These are phyloP conservation scores for Zygosaccharomyces bisporus DNA, from an alignment of 805 yeast species.

Conservation along the genomic window DNA sequence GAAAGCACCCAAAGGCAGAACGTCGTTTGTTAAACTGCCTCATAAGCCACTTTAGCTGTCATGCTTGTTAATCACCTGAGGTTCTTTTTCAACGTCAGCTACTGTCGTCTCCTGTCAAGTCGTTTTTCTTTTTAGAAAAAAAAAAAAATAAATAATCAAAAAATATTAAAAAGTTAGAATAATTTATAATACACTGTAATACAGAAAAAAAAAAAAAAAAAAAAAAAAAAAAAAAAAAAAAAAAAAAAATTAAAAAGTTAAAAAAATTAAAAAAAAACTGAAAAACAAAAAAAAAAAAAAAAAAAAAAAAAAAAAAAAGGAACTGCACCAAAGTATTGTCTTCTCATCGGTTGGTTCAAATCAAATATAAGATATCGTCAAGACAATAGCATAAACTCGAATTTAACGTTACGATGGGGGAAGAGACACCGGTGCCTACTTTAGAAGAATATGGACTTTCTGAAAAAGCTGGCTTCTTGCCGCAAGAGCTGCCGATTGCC, in stretches of 20 bases:
- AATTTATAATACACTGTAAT: background rate
- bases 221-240: too few relatives aligned
- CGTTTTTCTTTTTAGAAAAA: background rate
- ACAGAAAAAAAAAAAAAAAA: background rate
- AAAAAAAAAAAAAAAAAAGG: too few relatives aligned
- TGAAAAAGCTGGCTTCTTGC: conserved; percentile 72
- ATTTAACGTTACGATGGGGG: conserved; percentile 12
- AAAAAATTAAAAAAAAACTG: background rate
- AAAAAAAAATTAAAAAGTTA: too few relatives aligned
- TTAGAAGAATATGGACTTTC: conserved; percentile 69
- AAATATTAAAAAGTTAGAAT: background rate
- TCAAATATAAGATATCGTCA: background rate
- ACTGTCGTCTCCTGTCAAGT: background rate
- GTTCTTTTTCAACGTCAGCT: background rate
- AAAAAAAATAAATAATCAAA: background rate
- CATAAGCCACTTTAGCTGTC: background rate
- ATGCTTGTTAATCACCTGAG: background rate
- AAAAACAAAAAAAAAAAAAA: too few relatives aligned
- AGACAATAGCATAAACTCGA: background rate
- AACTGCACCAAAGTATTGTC: too few relatives aligned
- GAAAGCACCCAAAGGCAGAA: too few relatives aligned
- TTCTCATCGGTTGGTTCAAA: background rate
- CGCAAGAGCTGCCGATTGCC: conserved; percentile 59
- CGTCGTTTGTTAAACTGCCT: too few relatives aligned
- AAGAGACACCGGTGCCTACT: conserved; percentile 40